These are phyloP conservation scores for Metschnikowia rubicola DNA, from an alignment of 805 yeast genomes.

Conservation along the genomic window DNA sequence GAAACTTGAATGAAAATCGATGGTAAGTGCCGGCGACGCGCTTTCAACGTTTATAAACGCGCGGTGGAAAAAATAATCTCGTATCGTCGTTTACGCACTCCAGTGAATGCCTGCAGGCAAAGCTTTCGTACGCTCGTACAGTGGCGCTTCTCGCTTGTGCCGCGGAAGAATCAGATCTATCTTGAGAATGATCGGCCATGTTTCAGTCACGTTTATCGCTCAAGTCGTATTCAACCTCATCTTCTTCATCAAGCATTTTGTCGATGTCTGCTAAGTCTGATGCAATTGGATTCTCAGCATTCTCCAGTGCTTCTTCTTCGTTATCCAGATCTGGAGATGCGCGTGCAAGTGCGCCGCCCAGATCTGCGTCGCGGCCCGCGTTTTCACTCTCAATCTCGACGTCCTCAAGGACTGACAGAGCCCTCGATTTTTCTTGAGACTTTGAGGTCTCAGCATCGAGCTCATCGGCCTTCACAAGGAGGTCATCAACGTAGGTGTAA, in stretches of 20 bases:
- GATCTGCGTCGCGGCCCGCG: background rate
- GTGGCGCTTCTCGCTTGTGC: background rate
- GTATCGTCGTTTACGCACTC: slow-evolving; percentile 18
- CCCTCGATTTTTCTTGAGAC: background rate
- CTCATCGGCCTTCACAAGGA: slow-evolving; percentile 23
- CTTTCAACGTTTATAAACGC: slow-evolving; percentile 5
- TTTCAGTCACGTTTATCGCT: background rate
- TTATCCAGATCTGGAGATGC: background rate
- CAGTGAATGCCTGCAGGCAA: slow-evolving; percentile 1
- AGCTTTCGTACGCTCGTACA: slow-evolving; percentile 5
- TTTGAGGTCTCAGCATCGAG: background rate
- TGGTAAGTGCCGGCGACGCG: background rate
- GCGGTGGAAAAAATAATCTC: slow-evolving; percentile 9
- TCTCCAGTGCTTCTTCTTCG: background rate
- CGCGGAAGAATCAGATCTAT: background rate
- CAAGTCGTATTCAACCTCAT: slow-evolving; percentile 36
- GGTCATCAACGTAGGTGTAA: slow-evolving; percentile 22
- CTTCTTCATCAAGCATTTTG: slow-evolving; percentile 36
- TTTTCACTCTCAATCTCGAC: background rate
- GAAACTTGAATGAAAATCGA: slow-evolving; percentile 10
- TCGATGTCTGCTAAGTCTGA: slow-evolving; percentile 30
- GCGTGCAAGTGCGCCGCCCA: background rate
- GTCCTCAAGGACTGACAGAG: slow-evolving; percentile 1
- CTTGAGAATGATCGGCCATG: background rate
- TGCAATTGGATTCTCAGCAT: background rate